Conservation (phyloP, 805 yeast genomes). For the Helenozyma baotianmanensis region DNA sequence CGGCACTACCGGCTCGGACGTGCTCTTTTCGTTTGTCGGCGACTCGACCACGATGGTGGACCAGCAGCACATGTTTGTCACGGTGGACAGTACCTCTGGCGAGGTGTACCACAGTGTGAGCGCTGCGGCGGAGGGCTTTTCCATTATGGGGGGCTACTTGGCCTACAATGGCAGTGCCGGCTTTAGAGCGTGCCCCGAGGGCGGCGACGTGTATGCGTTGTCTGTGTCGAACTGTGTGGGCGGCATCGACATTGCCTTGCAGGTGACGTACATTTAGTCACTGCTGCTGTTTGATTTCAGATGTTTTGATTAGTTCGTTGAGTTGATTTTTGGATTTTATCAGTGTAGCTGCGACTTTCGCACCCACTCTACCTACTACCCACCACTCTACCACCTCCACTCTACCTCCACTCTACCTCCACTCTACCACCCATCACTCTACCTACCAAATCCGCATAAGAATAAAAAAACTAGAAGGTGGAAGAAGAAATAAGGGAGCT, state of each 20-base stretch:
- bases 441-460: no score
- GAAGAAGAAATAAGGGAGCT: no score
- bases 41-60: slow-evolving; percentile 26
- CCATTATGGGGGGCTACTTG: slow-evolving; percentile 35
- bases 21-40: slow-evolving; percentile 19
- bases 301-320: no score
- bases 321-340: no score
- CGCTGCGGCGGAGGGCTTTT: slow-evolving; percentile 35
- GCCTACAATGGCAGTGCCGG: slow-evolving; percentile 26
- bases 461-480: no score
- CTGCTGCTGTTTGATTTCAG: no score
- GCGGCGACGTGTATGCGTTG: slow-evolving; percentile 9
- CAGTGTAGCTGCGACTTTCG: no score
- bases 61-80: slow-evolving; percentile 26
- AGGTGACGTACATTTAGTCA: slow-evolving; percentile 12
- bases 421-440: no score
- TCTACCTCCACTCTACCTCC: no score
- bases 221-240: slow-evolving; percentile 24
- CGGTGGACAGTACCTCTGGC: slow-evolving; percentile 25
- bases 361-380: no score
- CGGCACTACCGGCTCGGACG: slow-evolving; percentile 25
- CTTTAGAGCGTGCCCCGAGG: slow-evolving; percentile 26
- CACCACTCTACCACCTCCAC: no score
- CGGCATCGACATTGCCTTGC: slow-evolving; percentile 25
- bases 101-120: slow-evolving; percentile 28